Evolutionary conservation across 306 rosid species (phyloP).

Genomic region (Rubus idaeus): DNA sequence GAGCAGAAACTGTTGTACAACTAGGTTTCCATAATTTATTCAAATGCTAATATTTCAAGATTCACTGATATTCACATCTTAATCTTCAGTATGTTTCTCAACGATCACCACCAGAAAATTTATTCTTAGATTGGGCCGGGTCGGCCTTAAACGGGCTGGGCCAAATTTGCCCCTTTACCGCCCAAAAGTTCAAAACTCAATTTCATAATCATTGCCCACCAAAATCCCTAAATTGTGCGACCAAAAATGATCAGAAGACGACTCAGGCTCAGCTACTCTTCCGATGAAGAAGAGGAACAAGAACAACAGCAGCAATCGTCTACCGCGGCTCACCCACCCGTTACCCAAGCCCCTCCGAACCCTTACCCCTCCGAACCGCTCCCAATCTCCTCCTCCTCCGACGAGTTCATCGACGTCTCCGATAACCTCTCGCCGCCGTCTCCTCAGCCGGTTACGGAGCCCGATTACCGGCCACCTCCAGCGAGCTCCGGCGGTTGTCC

Average conservation of each 20-base stretch:
- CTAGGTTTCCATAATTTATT: neutral
- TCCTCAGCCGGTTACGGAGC: conserved; percentile 32
- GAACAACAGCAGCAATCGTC: conserved; percentile 16
- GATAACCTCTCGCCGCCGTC: conserved; percentile 50
- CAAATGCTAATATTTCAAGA: neutral
- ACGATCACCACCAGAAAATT: neutral
- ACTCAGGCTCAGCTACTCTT: conserved; percentile 45
- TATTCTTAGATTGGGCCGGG: neutral
- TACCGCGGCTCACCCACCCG: neutral
- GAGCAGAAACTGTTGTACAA: conserved; percentile 10
- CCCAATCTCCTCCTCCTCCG: conserved; percentile 49
- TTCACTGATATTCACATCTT: neutral
- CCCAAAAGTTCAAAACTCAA: neutral
- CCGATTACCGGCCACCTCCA: conserved; percentile 29
- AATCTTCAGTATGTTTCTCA: too few relatives aligned
- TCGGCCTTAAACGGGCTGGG: neutral
- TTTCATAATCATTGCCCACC: neutral
- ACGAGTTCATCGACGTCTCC: conserved; percentile 60
- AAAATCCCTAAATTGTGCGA: neutral
- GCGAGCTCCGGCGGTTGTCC: conserved; percentile 40
- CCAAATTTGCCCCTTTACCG: neutral
- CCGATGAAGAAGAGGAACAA: conserved; percentile 48
- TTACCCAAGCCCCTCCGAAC: conserved; percentile 15
- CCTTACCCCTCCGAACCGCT: conserved; percentile 40
- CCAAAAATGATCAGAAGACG: conserved; percentile 59